These are phyloP conservation scores for Luffa aegyptiaca DNA, from an alignment of 306 rosid genomes.

Conservation along the genomic window DNA sequence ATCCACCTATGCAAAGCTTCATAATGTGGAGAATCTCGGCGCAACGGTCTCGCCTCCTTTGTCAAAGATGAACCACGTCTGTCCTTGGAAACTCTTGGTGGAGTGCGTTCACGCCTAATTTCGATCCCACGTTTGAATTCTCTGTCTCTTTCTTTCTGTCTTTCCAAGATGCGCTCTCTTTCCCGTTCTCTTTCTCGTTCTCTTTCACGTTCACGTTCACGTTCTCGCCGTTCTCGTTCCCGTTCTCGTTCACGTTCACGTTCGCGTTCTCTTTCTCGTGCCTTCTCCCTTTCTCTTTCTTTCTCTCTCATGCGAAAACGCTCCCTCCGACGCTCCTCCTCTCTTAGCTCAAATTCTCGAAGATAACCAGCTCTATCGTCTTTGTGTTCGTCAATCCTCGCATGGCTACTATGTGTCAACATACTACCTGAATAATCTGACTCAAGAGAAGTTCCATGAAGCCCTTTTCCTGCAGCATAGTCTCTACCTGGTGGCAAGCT, in stretches of 20 bases:
- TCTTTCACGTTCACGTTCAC: conserved; percentile 33
- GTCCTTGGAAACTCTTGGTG: conserved; percentile 61
- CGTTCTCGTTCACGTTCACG: conserved; percentile 75
- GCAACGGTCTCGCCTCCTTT: conserved; percentile 68
- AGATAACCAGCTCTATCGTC: conserved; percentile 88
- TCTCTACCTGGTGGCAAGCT: conserved; percentile 99
- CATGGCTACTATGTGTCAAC: conserved; percentile 46
- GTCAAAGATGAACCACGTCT: conserved; percentile 69
- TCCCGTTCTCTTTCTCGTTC: conserved; percentile 70
- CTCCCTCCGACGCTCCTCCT: conserved; percentile 91
- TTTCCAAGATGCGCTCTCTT: conserved; percentile 64
- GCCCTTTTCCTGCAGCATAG: conserved; percentile 82
- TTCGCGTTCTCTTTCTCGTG: conserved; percentile 69
- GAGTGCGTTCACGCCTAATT: conserved; percentile 37
- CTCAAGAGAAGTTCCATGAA: conserved; percentile 66
- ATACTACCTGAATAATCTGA: conserved; percentile 48
- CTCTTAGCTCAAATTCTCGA: conserved; percentile 85
- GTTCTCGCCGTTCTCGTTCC: conserved; percentile 38
- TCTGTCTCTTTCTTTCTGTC: conserved; percentile 83
- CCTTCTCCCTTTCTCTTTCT: conserved; percentile 81
- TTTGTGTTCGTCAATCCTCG: conserved; percentile 57
- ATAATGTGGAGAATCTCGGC: conserved; percentile 76
- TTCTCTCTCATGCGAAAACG: conserved; percentile 85
- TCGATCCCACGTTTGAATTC: conserved; percentile 75
- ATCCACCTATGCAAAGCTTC: conserved; percentile 90